Evolutionary conservation across 805 yeast species (phyloP).

Genomic region (Starmerella cellae): DNA sequence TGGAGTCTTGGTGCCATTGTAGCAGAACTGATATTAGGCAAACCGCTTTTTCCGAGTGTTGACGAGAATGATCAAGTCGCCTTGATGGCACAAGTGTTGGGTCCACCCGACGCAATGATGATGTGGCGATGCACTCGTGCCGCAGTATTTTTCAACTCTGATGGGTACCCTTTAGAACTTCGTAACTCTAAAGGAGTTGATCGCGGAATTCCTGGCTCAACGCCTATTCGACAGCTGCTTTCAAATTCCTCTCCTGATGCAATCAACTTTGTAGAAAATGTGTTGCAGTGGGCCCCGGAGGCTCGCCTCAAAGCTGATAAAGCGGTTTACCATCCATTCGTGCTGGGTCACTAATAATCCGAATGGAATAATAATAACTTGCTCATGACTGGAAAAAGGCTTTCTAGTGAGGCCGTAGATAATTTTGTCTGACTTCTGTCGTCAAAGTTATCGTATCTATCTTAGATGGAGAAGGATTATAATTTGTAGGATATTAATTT

Average conservation of each 20-base stretch:
- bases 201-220: slow-evolving; percentile 16
- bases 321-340: slow-evolving; percentile 28
- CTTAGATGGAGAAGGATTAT: no score
- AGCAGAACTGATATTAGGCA: slow-evolving; percentile 86
- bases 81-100: slow-evolving; percentile 78
- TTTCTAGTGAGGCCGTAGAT: no score
- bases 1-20: slow-evolving; percentile 98
- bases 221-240: slow-evolving; percentile 12
- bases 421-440: no score
- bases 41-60: slow-evolving; percentile 90
- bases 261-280: slow-evolving; percentile 37
- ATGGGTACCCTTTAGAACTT: slow-evolving; percentile 25
- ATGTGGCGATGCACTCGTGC: slow-evolving; percentile 28
- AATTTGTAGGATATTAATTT: no score
- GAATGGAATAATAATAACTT: no score
- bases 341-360: slow-evolving; percentile 7
- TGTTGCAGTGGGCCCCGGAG: slow-evolving; percentile 63
- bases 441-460: no score
- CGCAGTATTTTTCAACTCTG: slow-evolving; percentile 28
- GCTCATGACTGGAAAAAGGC: no score
- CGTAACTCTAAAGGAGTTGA: slow-evolving; percentile 13
- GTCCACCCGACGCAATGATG: slow-evolving; percentile 56
- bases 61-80: slow-evolving; percentile 78
- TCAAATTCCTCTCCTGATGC: slow-evolving; percentile 13
- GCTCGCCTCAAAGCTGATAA: slow-evolving; percentile 30